Conservation (phyloP, 2,329 filamentous ascomycete genomes). For the Aspergillus chevalieri region DNA sequence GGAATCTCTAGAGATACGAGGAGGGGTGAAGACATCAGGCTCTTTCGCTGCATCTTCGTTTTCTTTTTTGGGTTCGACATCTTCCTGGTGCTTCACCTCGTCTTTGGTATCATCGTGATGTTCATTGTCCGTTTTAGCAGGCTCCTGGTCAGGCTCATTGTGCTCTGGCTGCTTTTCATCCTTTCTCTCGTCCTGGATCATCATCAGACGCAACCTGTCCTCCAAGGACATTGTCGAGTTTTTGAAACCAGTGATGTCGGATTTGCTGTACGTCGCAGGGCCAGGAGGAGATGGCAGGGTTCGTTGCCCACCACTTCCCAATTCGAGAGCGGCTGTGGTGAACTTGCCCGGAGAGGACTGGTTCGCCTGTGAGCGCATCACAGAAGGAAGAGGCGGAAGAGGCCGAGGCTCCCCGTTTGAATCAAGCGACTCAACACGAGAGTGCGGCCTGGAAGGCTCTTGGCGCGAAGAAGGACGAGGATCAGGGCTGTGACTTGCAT, state of each 20-base stretch:
- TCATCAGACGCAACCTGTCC: slow-evolving; percentile 81
- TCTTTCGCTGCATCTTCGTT: slow-evolving; percentile 50
- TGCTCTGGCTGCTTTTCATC: slow-evolving; percentile 1
- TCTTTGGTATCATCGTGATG: slow-evolving; percentile 3
- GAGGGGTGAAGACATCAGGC: slow-evolving; percentile 57
- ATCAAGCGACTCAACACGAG: slow-evolving; percentile 64
- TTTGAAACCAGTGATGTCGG: slow-evolving; percentile 70
- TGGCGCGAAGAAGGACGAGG: slow-evolving; percentile 45
- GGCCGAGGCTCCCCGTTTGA: slow-evolving; percentile 79
- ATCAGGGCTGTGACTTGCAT: slow-evolving; percentile 61
- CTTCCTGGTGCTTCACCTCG: slow-evolving; percentile 23
- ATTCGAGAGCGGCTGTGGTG: slow-evolving; percentile 65
- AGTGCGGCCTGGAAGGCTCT: slow-evolving; percentile 34
- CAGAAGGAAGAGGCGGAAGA: slow-evolving; percentile 72
- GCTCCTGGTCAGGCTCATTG: slow-evolving; percentile 1
- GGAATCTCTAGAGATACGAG: slow-evolving; percentile 85
- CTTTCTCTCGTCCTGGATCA: slow-evolving; percentile 60
- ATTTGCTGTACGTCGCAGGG: slow-evolving; percentile 62
- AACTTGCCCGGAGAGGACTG: slow-evolving; percentile 57
- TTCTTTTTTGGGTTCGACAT: slow-evolving; percentile 8
- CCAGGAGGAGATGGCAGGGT: slow-evolving; percentile 66
- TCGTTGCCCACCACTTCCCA: slow-evolving; percentile 60
- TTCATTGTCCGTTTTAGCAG: not conserved
- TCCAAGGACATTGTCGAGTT: slow-evolving; percentile 75
- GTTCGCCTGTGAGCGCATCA: slow-evolving; percentile 28